Conservation (phyloP, 148 eudicot species). For the Heliosperma pusillum region DNA sequence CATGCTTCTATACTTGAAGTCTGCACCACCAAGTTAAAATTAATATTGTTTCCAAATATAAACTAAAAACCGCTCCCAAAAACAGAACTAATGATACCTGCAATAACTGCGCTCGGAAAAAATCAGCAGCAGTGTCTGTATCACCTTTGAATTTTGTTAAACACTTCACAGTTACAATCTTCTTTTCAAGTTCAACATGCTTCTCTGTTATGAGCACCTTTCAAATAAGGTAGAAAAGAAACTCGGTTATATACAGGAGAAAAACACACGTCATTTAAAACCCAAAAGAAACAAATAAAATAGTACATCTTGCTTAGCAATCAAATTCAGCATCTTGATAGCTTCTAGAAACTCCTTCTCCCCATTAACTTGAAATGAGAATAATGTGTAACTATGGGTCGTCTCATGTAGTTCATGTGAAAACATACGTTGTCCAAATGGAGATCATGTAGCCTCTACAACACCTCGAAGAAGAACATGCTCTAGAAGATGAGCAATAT, state of each 20-base stretch:
- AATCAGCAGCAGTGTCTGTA: background rate
- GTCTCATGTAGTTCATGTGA: background rate
- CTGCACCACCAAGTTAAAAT: background rate
- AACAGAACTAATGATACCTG: background rate
- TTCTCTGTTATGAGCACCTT: background rate
- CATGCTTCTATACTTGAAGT: background rate
- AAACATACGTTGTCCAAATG: background rate
- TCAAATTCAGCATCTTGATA: background rate
- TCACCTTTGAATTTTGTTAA: background rate
- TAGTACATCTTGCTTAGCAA: background rate
- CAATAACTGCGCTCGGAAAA: background rate
- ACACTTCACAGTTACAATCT: background rate
- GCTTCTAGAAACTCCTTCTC: background rate
- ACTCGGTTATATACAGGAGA: background rate
- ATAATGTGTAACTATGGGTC: background rate
- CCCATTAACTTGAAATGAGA: background rate
- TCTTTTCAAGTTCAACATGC: background rate
- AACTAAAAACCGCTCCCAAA: background rate
- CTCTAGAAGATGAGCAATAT: background rate
- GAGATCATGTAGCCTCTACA: background rate
- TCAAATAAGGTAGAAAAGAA: background rate
- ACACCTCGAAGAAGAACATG: background rate
- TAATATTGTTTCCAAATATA: background rate
- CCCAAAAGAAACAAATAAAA: background rate
- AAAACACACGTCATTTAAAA: too few relatives aligned